Evolutionary conservation across 441 rosid species (phyloP), one percentile per base, ranked within the genome.

Genomic region (Sinapis alba): DNA sequence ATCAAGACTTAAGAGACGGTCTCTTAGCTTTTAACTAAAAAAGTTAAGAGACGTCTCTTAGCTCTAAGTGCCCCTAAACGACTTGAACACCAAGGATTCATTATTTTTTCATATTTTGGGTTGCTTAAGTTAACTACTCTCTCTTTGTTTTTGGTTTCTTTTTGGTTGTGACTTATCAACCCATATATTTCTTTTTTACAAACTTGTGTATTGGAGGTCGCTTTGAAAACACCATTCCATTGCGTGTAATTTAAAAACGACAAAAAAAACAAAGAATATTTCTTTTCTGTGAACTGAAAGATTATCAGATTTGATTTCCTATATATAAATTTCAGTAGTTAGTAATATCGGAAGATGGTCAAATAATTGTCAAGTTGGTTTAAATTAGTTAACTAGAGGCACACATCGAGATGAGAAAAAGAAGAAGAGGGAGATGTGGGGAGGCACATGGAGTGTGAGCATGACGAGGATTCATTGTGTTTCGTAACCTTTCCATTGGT

Each of bases 401-500:
- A 38, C 47, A 38, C 15, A 38, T 38, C 47, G 15, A 34, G 47
- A 38, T 12, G 47, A 38, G 47, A 38, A 32, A 32, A 32, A 32
- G 7, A 28, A 28, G 47, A 10, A 41, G 72, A 51, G 34, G 76
- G 43, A 47, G 15, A 28, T 13, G 30, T 12, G 68, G 26, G 53
- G 21, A 77, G 20, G 72, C 78, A 79, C 75, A 19, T 73, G 78
- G 59, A 74, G 79, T 63, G 21, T 73, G 58, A 74, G 75, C 50
- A 62, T 41, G 60, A 56, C 66, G 69, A 78, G 65, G 62, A 54
- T 28, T 69, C 73, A 41, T 77, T 71, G 77, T 68, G 81, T 78
- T 72, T 78, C 24, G 70, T 67, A 72, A 78, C 28, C 73, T 78
- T 72, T 51, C 73, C 60, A 1, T 59, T 12, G 6, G 0, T 59